Evolutionary conservation across 1,284 basidiomycete species (phyloP).

Genomic region (Polyporus tsugae): DNA sequence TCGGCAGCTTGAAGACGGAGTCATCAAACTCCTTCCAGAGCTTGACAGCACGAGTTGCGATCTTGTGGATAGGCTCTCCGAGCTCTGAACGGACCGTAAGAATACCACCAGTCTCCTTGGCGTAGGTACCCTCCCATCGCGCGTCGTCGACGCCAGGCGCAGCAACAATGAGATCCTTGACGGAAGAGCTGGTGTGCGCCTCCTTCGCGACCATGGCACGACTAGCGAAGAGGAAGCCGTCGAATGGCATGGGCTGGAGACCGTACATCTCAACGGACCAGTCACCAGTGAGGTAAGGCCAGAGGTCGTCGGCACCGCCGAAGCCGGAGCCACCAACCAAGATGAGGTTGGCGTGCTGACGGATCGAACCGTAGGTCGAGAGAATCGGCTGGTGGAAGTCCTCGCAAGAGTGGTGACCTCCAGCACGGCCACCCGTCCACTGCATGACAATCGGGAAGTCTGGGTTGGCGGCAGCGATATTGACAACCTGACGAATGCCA

Average conservation of each 20-base stretch:
- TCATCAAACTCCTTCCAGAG: conserved; percentile 99
- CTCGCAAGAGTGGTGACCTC: conserved; percentile 98
- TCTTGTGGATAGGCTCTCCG: conserved; percentile 99
- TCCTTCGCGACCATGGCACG: conserved; percentile 99
- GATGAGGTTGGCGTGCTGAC: conserved; percentile 88
- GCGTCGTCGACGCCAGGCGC: conserved; percentile 93
- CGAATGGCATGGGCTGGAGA: conserved; percentile 98
- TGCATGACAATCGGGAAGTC: conserved; percentile 98
- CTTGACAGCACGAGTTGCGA: conserved; percentile 95
- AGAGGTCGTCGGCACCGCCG: conserved; percentile 94
- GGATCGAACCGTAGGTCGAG: conserved; percentile 89
- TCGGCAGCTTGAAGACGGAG: conserved; percentile 92
- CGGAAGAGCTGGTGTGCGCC: conserved; percentile 92
- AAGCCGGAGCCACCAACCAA: conserved; percentile 98
- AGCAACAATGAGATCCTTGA: conserved; percentile 97
- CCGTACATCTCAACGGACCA: conserved; percentile 89
- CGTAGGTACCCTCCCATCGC: conserved; percentile 96
- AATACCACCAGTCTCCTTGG: conserved; percentile 94
- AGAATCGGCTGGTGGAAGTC: conserved; percentile 98
- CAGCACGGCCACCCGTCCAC: conserved; percentile 99
- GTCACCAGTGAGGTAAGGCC: conserved; percentile 97
- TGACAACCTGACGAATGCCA: conserved; percentile 96
- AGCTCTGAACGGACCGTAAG: conserved; percentile 98
- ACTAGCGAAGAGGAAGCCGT: conserved; percentile 95
- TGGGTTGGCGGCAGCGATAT: conserved; percentile 94